Conservation (phyloP, 352 stramenopile genomes). For the Achlya hypogyna region DNA sequence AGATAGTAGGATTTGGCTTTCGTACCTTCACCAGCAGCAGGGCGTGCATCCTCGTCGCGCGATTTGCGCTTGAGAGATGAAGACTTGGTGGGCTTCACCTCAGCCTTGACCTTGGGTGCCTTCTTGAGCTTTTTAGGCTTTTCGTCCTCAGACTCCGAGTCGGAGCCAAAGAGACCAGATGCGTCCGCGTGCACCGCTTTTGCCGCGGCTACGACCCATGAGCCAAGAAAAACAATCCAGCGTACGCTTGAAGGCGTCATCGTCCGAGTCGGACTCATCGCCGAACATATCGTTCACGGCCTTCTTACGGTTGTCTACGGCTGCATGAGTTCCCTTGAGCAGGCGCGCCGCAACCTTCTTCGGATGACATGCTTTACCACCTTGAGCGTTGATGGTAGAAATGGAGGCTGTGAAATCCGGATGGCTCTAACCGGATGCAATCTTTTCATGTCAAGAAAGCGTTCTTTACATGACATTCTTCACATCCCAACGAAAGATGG, state of each 20-base stretch:
- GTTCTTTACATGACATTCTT: no score
- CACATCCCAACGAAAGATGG: no score
- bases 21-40: constrained; percentile 10
- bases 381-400: neutral
- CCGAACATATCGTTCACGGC: constrained; percentile 12
- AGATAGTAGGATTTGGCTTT: constrained; percentile 19
- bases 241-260: constrained; percentile 14
- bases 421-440: neutral
- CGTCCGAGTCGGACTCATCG: constrained; percentile 14
- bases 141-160: constrained; percentile 77
- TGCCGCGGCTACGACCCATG: neutral
- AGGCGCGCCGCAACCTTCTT: neutral
- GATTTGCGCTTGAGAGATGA: constrained; percentile 31
- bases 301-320: neutral
- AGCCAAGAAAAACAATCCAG: neutral
- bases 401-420: neutral
- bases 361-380: neutral
- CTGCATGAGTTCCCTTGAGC: neutral
- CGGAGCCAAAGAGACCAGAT: constrained; percentile 68
- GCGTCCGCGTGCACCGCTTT: neutral
- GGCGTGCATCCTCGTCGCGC: neutral
- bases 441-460: no score
- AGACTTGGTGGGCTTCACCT: constrained; percentile 40
- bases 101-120: constrained; percentile 23
- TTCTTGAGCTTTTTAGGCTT: constrained; percentile 42